These are phyloP conservation scores for Saturnispora besseyi DNA, from an alignment of 805 yeast species.

Conservation along the genomic window DNA sequence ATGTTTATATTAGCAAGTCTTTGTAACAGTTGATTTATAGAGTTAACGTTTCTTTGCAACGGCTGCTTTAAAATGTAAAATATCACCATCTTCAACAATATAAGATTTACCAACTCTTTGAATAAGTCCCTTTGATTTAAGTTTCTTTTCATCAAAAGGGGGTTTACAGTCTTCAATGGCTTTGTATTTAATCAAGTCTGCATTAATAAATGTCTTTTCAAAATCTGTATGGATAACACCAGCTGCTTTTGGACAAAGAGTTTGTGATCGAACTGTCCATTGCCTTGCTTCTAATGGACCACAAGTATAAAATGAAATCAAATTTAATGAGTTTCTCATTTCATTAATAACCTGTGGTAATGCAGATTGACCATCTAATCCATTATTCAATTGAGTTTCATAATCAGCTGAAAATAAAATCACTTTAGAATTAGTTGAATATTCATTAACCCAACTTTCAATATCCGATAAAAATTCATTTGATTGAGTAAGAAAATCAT, in stretches of 20 bases:
- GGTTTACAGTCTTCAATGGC: slow-evolving; percentile 62
- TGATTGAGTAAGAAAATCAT: slow-evolving; percentile 78
- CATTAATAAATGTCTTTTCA: slow-evolving; percentile 89
- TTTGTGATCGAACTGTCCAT: slow-evolving; percentile 91
- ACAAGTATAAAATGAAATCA: slow-evolving; percentile 91
- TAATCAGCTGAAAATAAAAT: slow-evolving; percentile 28
- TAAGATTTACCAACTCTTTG: slow-evolving; percentile 90
- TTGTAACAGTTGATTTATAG: slow-evolving; percentile 64
- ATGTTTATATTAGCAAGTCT: slow-evolving; percentile 10
- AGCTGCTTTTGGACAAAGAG: slow-evolving; percentile 97
- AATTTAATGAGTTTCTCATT: slow-evolving; percentile 79
- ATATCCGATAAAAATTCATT: slow-evolving; percentile 78
- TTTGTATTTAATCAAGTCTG: slow-evolving; percentile 80
- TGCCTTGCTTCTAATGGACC: slow-evolving; percentile 97
- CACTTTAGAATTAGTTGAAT: slow-evolving; percentile 64
- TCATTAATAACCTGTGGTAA: slow-evolving; percentile 77
- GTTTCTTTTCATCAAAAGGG: slow-evolving; percentile 62
- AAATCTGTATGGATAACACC: slow-evolving; percentile 96
- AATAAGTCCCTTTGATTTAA: slow-evolving; percentile 84
- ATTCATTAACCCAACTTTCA: slow-evolving; percentile 81
- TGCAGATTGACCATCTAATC: slow-evolving; percentile 41
- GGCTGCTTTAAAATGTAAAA: slow-evolving; percentile 87
- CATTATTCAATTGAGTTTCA: slow-evolving; percentile 21
- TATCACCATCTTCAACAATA: slow-evolving; percentile 90
- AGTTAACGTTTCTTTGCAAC: slow-evolving; percentile 29